phyloP scores from a whole-genome alignment of 441 rosid genomes.

The Erodium moschatum region DNA sequence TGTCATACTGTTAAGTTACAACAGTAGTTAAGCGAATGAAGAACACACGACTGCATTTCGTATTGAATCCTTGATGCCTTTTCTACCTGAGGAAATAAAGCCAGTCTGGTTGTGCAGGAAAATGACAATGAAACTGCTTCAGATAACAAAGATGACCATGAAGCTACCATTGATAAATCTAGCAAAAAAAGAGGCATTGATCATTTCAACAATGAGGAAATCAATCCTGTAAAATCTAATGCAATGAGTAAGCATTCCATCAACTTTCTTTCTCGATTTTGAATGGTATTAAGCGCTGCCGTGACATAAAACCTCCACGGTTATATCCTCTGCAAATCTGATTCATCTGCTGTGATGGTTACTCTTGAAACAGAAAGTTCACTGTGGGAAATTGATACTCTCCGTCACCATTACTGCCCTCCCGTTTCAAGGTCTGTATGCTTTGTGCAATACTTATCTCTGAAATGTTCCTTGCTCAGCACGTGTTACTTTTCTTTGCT shows the following conservation, averaged over 20 bases:
- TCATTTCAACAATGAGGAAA: conserved; percentile 51
- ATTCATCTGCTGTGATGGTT: not conserved
- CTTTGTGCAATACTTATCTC: not conserved
- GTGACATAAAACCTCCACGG: not conserved
- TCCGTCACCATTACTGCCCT: conserved; percentile 84
- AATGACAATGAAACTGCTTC: conserved; percentile 26
- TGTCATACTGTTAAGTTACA: no score
- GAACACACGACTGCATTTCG: no score
- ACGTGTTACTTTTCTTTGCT: conserved; percentile 1
- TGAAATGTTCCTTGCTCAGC: not conserved
- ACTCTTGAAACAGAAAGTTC: conserved; percentile 62
- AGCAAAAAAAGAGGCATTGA: conserved; percentile 47
- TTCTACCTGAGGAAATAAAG: conserved; percentile 13
- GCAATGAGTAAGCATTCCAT: conserved; percentile 55
- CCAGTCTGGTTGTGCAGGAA: conserved; percentile 40
- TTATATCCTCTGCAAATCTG: not conserved
- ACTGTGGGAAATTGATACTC: conserved; percentile 80
- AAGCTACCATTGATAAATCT: conserved; percentile 19
- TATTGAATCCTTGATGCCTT: not conserved
- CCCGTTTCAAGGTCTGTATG: conserved; percentile 71
- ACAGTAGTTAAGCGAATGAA: no score
- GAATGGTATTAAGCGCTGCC: not conserved
- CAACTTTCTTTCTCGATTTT: not conserved
- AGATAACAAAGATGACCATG: conserved; percentile 23
- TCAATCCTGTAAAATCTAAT: conserved; percentile 58